Evolutionary conservation across 2,329 filamentous ascomycete genomes (phyloP).

Genomic region (Neonectria magnoliae): DNA sequence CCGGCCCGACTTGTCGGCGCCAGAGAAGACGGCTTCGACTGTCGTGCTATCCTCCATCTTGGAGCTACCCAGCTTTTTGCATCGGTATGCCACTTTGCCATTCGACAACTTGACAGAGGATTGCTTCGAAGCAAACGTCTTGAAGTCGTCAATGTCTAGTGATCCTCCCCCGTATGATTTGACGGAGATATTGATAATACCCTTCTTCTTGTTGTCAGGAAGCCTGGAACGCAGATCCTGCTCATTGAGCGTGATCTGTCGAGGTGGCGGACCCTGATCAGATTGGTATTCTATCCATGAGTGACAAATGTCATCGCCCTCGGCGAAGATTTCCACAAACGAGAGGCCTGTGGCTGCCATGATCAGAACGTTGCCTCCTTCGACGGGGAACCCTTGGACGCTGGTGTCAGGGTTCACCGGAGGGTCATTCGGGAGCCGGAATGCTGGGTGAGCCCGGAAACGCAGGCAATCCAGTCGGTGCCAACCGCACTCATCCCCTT

Average conservation of each 20-base stretch:
- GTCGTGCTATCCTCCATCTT: slow-evolving; percentile 75
- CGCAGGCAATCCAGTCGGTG: slow-evolving; percentile 89
- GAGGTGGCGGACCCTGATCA: slow-evolving; percentile 69
- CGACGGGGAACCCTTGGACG: slow-evolving; percentile 87
- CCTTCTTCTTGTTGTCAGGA: slow-evolving; percentile 77
- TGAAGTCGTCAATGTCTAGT: slow-evolving; percentile 81
- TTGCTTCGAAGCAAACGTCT: slow-evolving; percentile 74
- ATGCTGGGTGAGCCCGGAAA: slow-evolving; percentile 91
- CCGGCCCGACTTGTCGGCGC: slow-evolving; percentile 73
- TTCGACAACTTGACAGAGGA: slow-evolving; percentile 78
- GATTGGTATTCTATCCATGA: slow-evolving; percentile 83
- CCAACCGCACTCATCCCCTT: slow-evolving; percentile 88
- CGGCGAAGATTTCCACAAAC: slow-evolving; percentile 83
- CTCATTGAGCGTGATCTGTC: slow-evolving; percentile 80
- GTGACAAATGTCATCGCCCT: slow-evolving; percentile 83
- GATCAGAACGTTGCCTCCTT: slow-evolving; percentile 78
- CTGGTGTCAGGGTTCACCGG: slow-evolving; percentile 73
- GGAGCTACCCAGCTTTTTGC: slow-evolving; percentile 78
- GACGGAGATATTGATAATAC: slow-evolving; percentile 75
- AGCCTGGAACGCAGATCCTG: slow-evolving; percentile 76
- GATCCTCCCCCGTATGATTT: slow-evolving; percentile 81
- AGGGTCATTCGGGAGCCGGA: slow-evolving; percentile 82
- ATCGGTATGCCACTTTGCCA: slow-evolving; percentile 76
- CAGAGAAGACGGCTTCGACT: slow-evolving; percentile 79
- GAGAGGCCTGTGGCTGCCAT: slow-evolving; percentile 85